Evolutionary conservation across 2,329 filamentous ascomycete species (phyloP), one percentile per base, ranked within the genome.

Genomic region (Drechmeria coniospora): DNA sequence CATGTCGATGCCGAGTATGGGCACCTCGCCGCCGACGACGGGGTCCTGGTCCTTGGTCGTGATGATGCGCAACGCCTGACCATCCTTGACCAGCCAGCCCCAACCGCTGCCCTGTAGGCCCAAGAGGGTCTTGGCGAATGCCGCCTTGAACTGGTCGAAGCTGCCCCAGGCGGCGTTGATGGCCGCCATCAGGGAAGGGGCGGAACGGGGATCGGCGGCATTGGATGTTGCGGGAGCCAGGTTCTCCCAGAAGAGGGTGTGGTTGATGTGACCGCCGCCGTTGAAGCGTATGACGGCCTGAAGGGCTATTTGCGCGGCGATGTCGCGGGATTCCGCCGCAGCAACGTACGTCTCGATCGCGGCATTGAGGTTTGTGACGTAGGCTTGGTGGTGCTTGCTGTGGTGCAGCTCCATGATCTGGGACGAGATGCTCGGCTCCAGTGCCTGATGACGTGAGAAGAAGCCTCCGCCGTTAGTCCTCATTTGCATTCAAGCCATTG

Each of bases 201-300:
- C 70, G 1, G 59, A 51, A 10, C 9, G 55, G 4, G 65, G 51
- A 25, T 68, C 59, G 2, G 79, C 65, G 6, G 74, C 68, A 0
- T 61, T 37, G 3, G 65, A 72, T 12, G 56, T 60, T 0, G 71
- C 54, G 0, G 79, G 79, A 0, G 69, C 55, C 12, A 92, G 65
- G 52, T 83, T 86, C 56, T 80, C 74, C 84, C 84, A 94, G 65
- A 93, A 93, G 20, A 93, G 71, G 1, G 73, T 75, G 63, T 93
- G 86, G 61, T 94, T 94, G 56, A 92, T 77, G 61, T 93, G 84
- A 6, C 86, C 86, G 23, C 86, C 86, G 26, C 79, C 84, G 51
- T 92, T 82, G 67, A 92, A 93, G 45, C 78, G 79, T 58, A 92
- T 74, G 35, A 68, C 68, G 12, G 65, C 59, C 42, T 79, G 74